Evolutionary conservation across 2,329 filamentous ascomycete genomes (phyloP).

Genomic region (Neofusicoccum laricinum): DNA sequence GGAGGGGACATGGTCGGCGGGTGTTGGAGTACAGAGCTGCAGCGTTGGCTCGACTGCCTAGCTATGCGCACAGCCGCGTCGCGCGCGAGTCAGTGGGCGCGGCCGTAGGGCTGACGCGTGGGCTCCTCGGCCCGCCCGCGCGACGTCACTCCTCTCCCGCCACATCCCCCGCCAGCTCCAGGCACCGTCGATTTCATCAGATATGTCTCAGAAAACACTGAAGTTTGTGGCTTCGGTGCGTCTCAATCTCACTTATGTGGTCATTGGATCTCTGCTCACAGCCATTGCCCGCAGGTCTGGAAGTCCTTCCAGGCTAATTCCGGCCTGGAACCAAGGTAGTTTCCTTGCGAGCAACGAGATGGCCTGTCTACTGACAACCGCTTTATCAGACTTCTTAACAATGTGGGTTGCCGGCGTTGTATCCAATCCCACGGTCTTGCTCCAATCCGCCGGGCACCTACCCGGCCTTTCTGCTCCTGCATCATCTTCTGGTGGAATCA

Average conservation of each 20-base stretch:
- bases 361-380: not conserved
- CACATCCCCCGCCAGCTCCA: not conserved
- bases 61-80: not conserved
- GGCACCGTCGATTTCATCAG: not conserved
- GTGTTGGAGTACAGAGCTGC: not conserved
- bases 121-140: not conserved
- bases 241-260: conserved; percentile 5
- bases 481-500: too few relatives aligned
- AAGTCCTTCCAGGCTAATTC: conserved; percentile 83
- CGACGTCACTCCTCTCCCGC: conserved; percentile 5
- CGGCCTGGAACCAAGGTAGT: conserved; percentile 81
- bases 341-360: not conserved
- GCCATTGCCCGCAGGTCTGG: conserved; percentile 60
- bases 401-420: conserved; percentile 20
- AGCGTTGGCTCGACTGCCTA: not conserved
- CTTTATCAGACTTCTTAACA: conserved; percentile 39
- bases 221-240: conserved; percentile 65
- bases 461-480: too few relatives aligned
- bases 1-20: conserved; percentile 32
- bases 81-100: not conserved
- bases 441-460: too few relatives aligned
- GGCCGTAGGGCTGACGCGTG: not conserved
- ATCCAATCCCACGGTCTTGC: not conserved
- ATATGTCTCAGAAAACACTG: conserved; percentile 43
- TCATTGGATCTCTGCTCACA: conserved; percentile 22